Base-by-base conservation (phyloP, 2,329 filamentous ascomycete genomes). In the Penicillium freii region DNA sequence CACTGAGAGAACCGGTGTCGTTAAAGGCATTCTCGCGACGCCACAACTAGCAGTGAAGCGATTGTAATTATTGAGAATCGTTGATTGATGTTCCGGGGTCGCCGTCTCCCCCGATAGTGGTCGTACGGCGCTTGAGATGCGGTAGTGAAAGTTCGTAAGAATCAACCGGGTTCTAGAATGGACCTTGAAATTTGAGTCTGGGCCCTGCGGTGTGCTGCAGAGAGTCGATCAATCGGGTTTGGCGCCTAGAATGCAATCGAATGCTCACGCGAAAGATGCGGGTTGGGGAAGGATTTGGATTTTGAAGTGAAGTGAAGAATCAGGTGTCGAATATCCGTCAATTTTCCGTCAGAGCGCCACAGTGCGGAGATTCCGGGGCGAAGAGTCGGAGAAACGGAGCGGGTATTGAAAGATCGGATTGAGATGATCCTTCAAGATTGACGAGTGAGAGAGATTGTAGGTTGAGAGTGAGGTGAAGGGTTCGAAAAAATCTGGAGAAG, bases 1-100 rank as follows among this genome's bases (percentile, higher is more conserved):
- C 75, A 97, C 90, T 62, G 91, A 92, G 71, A 97, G 82, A 73
- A 97, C 90, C 70, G 93, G 90, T 60, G 89, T 88, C 75, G 90
- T 87, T 76, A 96, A 87, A 79, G 91, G 91, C 93, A 97, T 97
- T 39, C 62, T 78, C 70, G 57, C 54, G 62, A 62, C 54, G 66
- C 65, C 69, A 67, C 66, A 61, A 42, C 62, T 64, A 65, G 52
- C 33, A 58, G 47, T 50, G 58, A 48, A 54, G 56, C 31, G 29
- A 45, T 40, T 55, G 39, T 44, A 19, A 6, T n/a, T 42, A 31
- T 54, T 47, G 21, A 13, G 31, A 15, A 55, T 55, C 48, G 54
- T 58, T 34, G n/a, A 52, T 56, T 61, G 57, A 49, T 63, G 67
- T 71, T 74, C 70, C 73, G 73, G 73, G 73, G 73, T 73, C 73